These are phyloP conservation scores for Wickerhamiella azyma DNA, from an alignment of 805 yeast genomes.

Conservation along the genomic window DNA sequence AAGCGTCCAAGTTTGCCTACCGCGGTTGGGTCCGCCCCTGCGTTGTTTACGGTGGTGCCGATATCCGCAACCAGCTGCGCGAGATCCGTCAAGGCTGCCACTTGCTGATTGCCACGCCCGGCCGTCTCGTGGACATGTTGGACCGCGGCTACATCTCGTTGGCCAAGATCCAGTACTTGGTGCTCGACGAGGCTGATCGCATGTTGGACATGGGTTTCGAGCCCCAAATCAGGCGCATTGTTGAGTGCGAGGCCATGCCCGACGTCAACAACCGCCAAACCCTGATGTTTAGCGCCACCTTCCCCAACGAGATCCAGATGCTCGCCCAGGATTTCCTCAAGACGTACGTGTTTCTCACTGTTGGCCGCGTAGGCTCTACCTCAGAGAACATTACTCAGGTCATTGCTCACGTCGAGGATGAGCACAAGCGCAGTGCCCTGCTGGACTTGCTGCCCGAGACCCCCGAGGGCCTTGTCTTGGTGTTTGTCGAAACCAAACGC, in stretches of 20 bases:
- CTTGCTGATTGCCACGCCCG: conserved; percentile 95
- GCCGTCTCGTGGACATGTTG: conserved; percentile 90
- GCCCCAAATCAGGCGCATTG: conserved; percentile 97
- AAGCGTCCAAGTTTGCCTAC: conserved; percentile 88
- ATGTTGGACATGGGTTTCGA: conserved; percentile 99
- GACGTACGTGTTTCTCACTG: conserved; percentile 89
- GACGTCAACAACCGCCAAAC: conserved; percentile 84
- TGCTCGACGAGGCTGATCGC: conserved; percentile 97
- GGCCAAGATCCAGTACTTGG: conserved; percentile 80
- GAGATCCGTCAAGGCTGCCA: conserved; percentile 90
- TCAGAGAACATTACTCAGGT: conserved; percentile 96
- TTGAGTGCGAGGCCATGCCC: conserved; percentile 97
- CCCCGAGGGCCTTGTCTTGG: conserved; percentile 74
- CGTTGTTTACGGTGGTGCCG: conserved; percentile 98
- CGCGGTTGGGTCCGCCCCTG: conserved; percentile 97
- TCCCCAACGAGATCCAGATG: conserved; percentile 95
- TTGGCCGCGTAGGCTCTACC: conserved; percentile 98
- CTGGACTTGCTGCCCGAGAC: conserved; percentile 73
- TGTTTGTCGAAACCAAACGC: conserved; percentile 96
- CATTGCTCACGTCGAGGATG: conserved; percentile 80
- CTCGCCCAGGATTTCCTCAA: conserved; percentile 95
- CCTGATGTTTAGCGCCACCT: conserved; percentile 96
- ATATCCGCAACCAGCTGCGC: conserved; percentile 73
- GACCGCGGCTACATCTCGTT: conserved; percentile 91
- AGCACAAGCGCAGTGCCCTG: conserved; percentile 80